Conservation (phyloP, 1,284 basidiomycete species). For the Ceratobasidium sp. region DNA sequence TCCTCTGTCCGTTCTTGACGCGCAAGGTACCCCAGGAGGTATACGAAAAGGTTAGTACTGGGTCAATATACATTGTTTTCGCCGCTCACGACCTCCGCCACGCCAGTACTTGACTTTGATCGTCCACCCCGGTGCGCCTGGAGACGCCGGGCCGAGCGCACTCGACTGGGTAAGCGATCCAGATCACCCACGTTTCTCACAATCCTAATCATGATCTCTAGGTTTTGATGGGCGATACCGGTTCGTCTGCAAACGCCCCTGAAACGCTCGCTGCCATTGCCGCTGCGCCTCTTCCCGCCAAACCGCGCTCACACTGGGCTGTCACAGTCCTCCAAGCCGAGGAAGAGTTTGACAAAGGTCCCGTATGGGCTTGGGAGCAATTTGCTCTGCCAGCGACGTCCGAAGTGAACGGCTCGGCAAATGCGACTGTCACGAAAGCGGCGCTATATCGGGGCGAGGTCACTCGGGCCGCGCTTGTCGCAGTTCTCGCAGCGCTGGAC, state of each 20-base stretch:
- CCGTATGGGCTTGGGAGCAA: conserved; percentile 64
- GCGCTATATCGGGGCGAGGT: conserved; percentile 61
- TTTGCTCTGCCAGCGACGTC: conserved; percentile 56
- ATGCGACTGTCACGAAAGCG: conserved; percentile 58
- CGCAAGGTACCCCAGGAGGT: conserved; percentile 61
- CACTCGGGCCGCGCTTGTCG: conserved; percentile 58
- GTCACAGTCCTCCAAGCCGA: conserved; percentile 62
- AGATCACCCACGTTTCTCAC: background rate
- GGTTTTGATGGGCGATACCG: conserved; percentile 61
- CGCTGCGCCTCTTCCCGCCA: conserved; percentile 47
- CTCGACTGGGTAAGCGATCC: conserved; percentile 59
- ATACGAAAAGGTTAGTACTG: conserved; percentile 56
- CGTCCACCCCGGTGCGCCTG: conserved; percentile 64
- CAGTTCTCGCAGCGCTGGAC: conserved; percentile 59
- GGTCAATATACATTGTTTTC: background rate
- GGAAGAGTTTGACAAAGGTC: conserved; percentile 62
- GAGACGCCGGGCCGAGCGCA: conserved; percentile 63
- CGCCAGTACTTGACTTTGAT: conserved; percentile 61
- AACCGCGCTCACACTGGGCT: conserved; percentile 60
- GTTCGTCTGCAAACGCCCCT: conserved; percentile 55
- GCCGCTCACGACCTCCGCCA: background rate
- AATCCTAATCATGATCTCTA: background rate
- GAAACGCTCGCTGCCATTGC: conserved; percentile 56
- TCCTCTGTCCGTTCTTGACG: conserved; percentile 63
- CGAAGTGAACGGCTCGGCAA: conserved; percentile 17